Evolutionary conservation across 306 rosid species (phyloP), one percentile per base, ranked within the genome.

Genomic region (Trifolium subterraneum): DNA sequence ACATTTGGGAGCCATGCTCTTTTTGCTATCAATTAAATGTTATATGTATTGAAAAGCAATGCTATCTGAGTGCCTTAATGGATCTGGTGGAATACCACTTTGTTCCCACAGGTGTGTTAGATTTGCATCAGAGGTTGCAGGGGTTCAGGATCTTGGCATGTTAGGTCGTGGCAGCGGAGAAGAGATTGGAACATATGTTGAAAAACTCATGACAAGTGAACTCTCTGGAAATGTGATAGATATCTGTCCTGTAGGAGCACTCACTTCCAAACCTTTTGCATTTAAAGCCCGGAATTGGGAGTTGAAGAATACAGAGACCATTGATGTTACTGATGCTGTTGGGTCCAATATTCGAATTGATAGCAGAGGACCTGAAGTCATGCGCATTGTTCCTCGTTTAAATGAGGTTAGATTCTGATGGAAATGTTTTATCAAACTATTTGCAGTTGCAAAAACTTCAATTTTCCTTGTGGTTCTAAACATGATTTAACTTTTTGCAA

Each of bases 131-230:
- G 97, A 95, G 90, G 90, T 95, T 86, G 99, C 97, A 41, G 98
- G 98, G 72, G 97, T 94, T 87, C 89, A 92, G 82, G 99, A 94
- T 84, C 99, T 94, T 79, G 96, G 99, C 78, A 92, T 94, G 87
- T 84, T 94, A 82, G 98, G 99, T 75, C 98, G 99, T 82, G 99
- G 98, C 62, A 95, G 99, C 36, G 98, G 99, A 68, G 99, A 95
- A 86, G 97, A 95, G 90, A 95, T 95, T 79, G 99, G 97, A 76
- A 95, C 99, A 7, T 95, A 95, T 20, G 99, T 95, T 54, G 99
- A 90, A 81, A 92, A 92, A 64, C 96, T 95, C 9, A 88, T 95
- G 98, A 87, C 93, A 29, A 95, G 98, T 88, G 99, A 95, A 81
- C 99, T 95, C 67, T 95, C 97, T 16, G 99, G 99, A 77, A 95